Conservation (phyloP, 1,139 yeast genomes). For the Hemisphaericaspora subhashii region DNA sequence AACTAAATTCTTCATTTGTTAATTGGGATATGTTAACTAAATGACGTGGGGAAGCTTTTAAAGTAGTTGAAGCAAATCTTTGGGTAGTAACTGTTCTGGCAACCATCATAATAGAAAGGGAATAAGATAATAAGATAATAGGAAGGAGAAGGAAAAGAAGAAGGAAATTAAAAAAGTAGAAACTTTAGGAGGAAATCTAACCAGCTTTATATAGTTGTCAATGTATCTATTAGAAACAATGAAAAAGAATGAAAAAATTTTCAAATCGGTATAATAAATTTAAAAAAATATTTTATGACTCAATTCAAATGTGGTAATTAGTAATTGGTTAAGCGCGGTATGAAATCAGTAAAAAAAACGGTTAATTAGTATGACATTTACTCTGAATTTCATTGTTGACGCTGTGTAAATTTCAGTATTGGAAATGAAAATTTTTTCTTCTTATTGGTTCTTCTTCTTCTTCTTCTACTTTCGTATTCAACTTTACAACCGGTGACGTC, state of each 20-base stretch:
- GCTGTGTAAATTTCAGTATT: conserved; percentile 5
- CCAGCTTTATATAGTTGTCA: conserved; percentile 5
- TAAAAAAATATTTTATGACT: conserved; percentile 11
- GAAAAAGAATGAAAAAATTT: neutral
- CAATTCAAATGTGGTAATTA: conserved; percentile 14
- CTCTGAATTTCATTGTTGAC: neutral
- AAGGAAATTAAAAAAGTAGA: neutral
- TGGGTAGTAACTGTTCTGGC: conserved; percentile 13
- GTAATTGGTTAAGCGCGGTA: conserved; percentile 13
- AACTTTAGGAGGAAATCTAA: neutral
- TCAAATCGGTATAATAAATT: too few relatives aligned
- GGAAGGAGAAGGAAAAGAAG: neutral
- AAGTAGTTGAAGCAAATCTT: conserved; percentile 12
- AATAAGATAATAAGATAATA: neutral
- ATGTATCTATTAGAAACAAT: neutral
- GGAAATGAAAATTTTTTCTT: neutral
- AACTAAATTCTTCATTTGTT: conserved; percentile 62
- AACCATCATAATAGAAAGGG: conserved; percentile 8
- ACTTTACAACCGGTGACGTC: too few relatives aligned
- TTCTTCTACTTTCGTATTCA: too few relatives aligned
- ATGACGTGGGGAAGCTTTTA: conserved; percentile 53
- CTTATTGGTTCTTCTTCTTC: neutral
- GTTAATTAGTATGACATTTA: conserved; percentile 4
- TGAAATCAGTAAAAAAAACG: conserved; percentile 5
- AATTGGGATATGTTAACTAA: conserved; percentile 78